Conservation (phyloP, 1,284 basidiomycete genomes). For the Cryptococcus amylolentus region DNA sequence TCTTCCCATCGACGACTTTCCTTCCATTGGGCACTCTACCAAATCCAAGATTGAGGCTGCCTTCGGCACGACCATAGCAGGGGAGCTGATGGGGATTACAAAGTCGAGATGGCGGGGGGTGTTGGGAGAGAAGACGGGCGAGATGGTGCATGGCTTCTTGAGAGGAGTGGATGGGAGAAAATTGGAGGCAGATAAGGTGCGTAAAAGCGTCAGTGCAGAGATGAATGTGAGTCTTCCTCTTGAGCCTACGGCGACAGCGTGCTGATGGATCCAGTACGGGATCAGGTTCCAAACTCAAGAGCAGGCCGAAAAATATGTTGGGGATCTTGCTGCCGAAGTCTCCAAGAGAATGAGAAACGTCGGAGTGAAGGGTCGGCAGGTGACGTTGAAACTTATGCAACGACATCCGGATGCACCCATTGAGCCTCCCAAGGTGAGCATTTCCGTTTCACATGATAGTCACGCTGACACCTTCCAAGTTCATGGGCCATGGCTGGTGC, state of each 20-base stretch:
- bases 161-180: conserved; percentile 76
- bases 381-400: conserved; percentile 86
- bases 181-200: conserved; percentile 74
- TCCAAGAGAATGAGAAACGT: conserved; percentile 64
- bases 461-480: conserved; percentile 53
- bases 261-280: conserved; percentile 64
- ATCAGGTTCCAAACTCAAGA: conserved; percentile 82
- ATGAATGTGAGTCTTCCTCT: conserved; percentile 67
- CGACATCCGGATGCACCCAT: conserved; percentile 79
- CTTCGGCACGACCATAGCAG: conserved; percentile 68
- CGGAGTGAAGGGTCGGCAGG: conserved; percentile 63
- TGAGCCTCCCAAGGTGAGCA: conserved; percentile 83
- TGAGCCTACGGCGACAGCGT: neutral
- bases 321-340: conserved; percentile 72
- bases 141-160: conserved; percentile 76
- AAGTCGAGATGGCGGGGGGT: conserved; percentile 64
- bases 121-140: conserved; percentile 77
- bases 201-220: conserved; percentile 85
- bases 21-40: conserved; percentile 76
- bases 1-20: conserved; percentile 79
- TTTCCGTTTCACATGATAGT: neutral
- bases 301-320: conserved; percentile 74
- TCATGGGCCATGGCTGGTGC: conserved; percentile 88
- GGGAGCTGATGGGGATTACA: conserved; percentile 63
- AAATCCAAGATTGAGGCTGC: conserved; percentile 66